Evolutionary conservation across 108 stramenopile species (phyloP).

Genomic region (Fistulifera solaris): DNA sequence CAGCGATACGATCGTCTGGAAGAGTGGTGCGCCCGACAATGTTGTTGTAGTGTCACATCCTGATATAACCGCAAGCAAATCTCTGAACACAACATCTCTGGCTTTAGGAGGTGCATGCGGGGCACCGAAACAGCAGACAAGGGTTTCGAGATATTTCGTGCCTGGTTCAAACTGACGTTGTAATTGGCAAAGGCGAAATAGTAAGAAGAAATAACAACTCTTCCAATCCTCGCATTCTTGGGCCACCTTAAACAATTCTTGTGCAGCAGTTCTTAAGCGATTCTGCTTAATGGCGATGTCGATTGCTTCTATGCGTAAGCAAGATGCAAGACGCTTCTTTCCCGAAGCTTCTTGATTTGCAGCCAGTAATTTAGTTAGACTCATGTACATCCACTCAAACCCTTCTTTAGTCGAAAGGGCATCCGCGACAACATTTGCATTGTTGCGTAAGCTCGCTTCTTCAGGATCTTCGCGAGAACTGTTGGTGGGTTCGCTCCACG

Average conservation of each 20-base stretch:
- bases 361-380: constrained; percentile 15
- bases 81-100: constrained; percentile 38
- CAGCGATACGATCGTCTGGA: constrained; percentile 48
- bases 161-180: constrained; percentile 49
- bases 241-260: constrained; percentile 38
- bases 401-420: neutral
- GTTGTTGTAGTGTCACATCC: constrained; percentile 34
- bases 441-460: neutral
- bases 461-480: neutral
- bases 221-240: constrained; percentile 68
- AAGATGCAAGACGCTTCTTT: constrained; percentile 43
- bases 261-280: constrained; percentile 39
- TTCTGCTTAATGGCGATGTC: constrained; percentile 52
- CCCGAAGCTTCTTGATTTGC: constrained; percentile 34
- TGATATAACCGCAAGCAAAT: constrained; percentile 52
- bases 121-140: constrained; percentile 62
- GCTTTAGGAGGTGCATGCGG: constrained; percentile 44
- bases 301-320: constrained; percentile 51
- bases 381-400: neutral
- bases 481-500: constrained; percentile 31
- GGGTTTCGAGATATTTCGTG: constrained; percentile 58
- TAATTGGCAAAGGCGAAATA: constrained; percentile 72
- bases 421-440: neutral
- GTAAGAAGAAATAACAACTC: constrained; percentile 53
- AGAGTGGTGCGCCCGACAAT: constrained; percentile 47